Percentiles rank a stretch among this genome's conserved stretches.
These are phyloP conservation scores for Lepiota subincarnata DNA, from an alignment of 768 basidiomycete genomes.

Conservation along the genomic window DNA sequence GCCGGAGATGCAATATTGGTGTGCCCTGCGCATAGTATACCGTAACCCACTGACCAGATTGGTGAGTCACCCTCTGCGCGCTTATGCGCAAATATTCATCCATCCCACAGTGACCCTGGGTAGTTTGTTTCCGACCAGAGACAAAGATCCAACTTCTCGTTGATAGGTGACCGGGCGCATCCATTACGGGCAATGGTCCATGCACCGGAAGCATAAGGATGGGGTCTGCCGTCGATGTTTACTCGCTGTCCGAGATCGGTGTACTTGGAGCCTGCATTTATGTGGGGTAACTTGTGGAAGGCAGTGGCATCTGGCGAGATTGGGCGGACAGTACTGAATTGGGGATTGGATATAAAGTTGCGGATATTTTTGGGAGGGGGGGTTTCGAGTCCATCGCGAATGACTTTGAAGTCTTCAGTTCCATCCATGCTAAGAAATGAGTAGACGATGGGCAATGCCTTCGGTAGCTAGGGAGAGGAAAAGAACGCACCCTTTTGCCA, in stretches of 20 bases:
- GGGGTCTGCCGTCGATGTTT: background rate
- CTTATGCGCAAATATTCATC: conserved; percentile 5
- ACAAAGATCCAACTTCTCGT: background rate
- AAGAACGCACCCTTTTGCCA: conserved; percentile 59
- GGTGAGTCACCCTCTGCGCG: conserved; percentile 10
- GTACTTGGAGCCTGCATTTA: conserved; percentile 7
- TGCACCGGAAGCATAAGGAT: background rate
- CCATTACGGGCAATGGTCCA: background rate
- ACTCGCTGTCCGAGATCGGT: background rate
- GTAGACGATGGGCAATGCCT: background rate
- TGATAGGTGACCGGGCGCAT: background rate
- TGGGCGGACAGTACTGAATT: conserved; percentile 49
- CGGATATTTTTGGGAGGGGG: conserved; percentile 32
- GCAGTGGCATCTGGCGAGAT: conserved; percentile 41
- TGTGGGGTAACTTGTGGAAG: conserved; percentile 34
- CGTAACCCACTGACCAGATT: conserved; percentile 42
- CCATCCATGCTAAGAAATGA: conserved; percentile 43
- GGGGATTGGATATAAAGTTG: conserved; percentile 51
- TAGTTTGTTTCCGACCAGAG: background rate
- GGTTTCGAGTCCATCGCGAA: conserved; percentile 34
- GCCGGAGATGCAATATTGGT: conserved; percentile 52
- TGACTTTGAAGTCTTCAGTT: conserved; percentile 47
- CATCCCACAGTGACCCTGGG: conserved; percentile 10
- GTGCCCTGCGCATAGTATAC: conserved; percentile 42
- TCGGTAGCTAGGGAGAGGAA: no score